Conservation (phyloP, 768 basidiomycete species). For the Stropharia rugosoannulata region DNA sequence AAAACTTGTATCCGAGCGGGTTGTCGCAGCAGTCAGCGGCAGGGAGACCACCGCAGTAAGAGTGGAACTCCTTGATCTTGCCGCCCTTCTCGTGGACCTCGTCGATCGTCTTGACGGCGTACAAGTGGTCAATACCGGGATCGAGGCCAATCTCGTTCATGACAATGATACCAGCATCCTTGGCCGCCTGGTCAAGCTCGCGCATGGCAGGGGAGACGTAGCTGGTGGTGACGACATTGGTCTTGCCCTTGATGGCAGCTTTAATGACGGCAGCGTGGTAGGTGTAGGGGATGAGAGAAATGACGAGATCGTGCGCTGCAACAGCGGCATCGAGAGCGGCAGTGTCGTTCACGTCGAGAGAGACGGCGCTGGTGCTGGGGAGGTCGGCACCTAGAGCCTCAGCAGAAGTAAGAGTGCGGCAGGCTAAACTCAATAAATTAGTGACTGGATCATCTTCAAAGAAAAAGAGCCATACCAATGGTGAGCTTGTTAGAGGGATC, state of each 20-base stretch:
- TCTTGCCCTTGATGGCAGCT: conserved; percentile 86
- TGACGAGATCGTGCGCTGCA: conserved; percentile 87
- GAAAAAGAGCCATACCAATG: conserved; percentile 54
- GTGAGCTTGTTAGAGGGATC: conserved; percentile 81
- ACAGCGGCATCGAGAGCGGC: conserved; percentile 77
- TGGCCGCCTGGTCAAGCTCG: conserved; percentile 77
- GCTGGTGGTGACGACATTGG: conserved; percentile 93
- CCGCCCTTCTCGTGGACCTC: conserved; percentile 95
- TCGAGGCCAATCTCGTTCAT: conserved; percentile 99
- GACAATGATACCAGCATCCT: conserved; percentile 88
- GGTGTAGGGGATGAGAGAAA: conserved; percentile 96
- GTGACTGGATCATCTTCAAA: neutral
- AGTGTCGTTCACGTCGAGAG: conserved; percentile 77
- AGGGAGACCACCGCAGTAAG: conserved; percentile 95
- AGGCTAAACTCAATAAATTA: conserved; percentile 48
- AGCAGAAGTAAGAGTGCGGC: conserved; percentile 82
- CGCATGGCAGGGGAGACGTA: conserved; percentile 93
- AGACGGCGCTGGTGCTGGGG: conserved; percentile 70
- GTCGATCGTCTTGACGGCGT: conserved; percentile 90
- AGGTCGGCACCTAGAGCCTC: conserved; percentile 67
- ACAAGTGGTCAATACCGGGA: conserved; percentile 89
- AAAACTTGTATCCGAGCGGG: conserved; percentile 99
- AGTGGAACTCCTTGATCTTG: conserved; percentile 92
- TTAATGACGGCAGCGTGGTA: conserved; percentile 88
- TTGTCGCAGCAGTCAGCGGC: conserved; percentile 90